Conservation (phyloP, 495 filamentous ascomycete genomes). For the Cercophora scortea region DNA sequence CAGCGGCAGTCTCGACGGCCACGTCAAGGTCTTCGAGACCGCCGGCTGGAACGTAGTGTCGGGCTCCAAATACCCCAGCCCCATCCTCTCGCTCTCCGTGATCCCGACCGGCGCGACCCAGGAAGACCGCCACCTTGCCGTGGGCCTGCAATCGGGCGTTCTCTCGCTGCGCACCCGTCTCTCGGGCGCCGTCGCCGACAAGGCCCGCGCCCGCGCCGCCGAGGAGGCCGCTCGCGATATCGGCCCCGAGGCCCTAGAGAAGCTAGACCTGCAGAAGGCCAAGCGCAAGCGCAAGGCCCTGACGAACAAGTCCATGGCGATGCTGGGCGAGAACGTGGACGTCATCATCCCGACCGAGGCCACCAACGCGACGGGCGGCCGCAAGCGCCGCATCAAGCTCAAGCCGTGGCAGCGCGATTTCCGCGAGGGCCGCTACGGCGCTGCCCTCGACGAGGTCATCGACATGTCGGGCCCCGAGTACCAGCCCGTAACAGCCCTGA, state of each 20-base stretch:
- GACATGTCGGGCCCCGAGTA: slow-evolving; percentile 35
- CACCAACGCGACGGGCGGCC: slow-evolving; percentile 38
- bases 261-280: slow-evolving; percentile 57
- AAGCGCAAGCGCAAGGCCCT: slow-evolving; percentile 61
- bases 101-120: slow-evolving; percentile 61
- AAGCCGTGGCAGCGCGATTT: slow-evolving; percentile 74
- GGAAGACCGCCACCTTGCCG: slow-evolving; percentile 80
- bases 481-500: slow-evolving; percentile 55
- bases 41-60: slow-evolving; percentile 86
- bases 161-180: slow-evolving; percentile 81
- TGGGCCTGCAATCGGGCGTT: slow-evolving; percentile 88
- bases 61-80: slow-evolving; percentile 83
- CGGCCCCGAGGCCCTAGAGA: slow-evolving; percentile 58
- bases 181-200: slow-evolving; percentile 71
- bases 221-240: slow-evolving; percentile 80
- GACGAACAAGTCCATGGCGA: slow-evolving; percentile 69
- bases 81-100: slow-evolving; percentile 74
- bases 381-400: slow-evolving; percentile 45
- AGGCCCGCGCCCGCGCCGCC: slow-evolving; percentile 68
- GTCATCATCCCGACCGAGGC: slow-evolving; percentile 56
- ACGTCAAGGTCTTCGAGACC: slow-evolving; percentile 94
- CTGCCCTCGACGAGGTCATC: slow-evolving; percentile 74
- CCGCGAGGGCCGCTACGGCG: slow-evolving; percentile 65
- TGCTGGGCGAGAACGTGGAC: slow-evolving; percentile 77
- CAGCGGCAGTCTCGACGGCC: slow-evolving; percentile 83